Percentiles rank a stretch among this genome's conserved stretches.
phyloP scores from a whole-genome alignment of 1,284 basidiomycete genomes.

The Coniferiporia sulphurascens region DNA sequence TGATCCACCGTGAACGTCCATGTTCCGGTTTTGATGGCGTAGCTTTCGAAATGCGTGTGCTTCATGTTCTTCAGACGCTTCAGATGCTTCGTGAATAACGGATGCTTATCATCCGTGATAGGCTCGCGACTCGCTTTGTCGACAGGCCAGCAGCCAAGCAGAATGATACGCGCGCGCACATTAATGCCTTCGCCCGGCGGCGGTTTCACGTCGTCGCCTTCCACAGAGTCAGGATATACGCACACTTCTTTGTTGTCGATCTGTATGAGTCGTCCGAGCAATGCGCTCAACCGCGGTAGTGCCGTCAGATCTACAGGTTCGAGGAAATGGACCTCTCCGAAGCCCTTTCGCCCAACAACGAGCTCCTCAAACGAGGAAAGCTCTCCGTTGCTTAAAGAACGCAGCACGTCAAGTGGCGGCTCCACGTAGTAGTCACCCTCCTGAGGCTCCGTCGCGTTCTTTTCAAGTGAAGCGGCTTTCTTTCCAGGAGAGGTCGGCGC shows the following conservation, averaged over 20 bases:
- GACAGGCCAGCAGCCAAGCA: conserved; percentile 83
- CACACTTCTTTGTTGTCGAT: conserved; percentile 91
- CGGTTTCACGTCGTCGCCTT: conserved; percentile 65
- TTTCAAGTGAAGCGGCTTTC: conserved; percentile 18
- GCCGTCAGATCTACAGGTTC: conserved; percentile 92
- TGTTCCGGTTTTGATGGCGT: conserved; percentile 75
- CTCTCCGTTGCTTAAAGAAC: conserved; percentile 65
- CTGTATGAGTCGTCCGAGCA: conserved; percentile 84
- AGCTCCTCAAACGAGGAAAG: conserved; percentile 71
- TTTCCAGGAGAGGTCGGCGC: conserved; percentile 46
- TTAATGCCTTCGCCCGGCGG: conserved; percentile 85
- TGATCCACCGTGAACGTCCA: conserved; percentile 96
- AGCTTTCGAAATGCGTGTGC: conserved; percentile 82
- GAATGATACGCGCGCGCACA: conserved; percentile 75
- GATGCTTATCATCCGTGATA: conserved; percentile 79
- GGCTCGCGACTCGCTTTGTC: conserved; percentile 92
- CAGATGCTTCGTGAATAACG: conserved; percentile 71
- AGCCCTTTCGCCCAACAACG: conserved; percentile 86
- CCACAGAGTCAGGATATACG: conserved; percentile 88
- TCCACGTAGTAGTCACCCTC: conserved; percentile 76
- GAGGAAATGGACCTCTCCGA: conserved; percentile 87
- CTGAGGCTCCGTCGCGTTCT: conserved; percentile 10
- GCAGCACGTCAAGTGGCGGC: conserved; percentile 70
- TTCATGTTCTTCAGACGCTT: conserved; percentile 83
- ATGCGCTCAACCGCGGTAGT: conserved; percentile 71